A percentile compares a stretch with the other conserved stretches of the same genome.
phyloP scores from a whole-genome alignment of 345 rosid species.

The Lagerstroemia speciosa region DNA sequence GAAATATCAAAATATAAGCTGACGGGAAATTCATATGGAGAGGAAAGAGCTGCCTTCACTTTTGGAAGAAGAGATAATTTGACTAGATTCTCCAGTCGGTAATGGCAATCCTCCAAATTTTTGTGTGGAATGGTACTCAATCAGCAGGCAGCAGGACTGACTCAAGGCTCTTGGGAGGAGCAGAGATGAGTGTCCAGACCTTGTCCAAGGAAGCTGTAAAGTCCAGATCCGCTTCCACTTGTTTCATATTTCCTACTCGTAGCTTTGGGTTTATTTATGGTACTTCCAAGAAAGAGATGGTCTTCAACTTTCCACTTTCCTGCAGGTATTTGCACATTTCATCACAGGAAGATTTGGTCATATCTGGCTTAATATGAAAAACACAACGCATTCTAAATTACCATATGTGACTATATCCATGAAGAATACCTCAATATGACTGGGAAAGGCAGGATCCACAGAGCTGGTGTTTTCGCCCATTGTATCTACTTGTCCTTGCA shows the following conservation, averaged over 20 bases:
- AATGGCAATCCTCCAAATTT: slow-evolving; percentile 92
- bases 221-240: slow-evolving; percentile 58
- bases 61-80: slow-evolving; percentile 82
- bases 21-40: not conserved
- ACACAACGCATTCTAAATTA: not conserved
- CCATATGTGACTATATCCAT: not conserved
- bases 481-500: slow-evolving; percentile 23
- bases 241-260: slow-evolving; percentile 50
- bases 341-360: not conserved
- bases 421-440: slow-evolving; percentile 46
- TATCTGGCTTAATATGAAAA: not conserved
- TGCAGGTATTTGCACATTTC: slow-evolving; percentile 21
- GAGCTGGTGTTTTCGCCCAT: slow-evolving; percentile 38
- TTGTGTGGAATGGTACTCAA: slow-evolving; percentile 48
- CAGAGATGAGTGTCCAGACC: slow-evolving; percentile 52
- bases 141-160: slow-evolving; percentile 64
- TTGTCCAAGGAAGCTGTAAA: slow-evolving; percentile 66
- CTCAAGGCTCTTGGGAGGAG: slow-evolving; percentile 76
- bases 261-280: slow-evolving; percentile 71
- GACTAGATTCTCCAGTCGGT: slow-evolving; percentile 82
- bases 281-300: slow-evolving; percentile 70
- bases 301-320: slow-evolving; percentile 57
- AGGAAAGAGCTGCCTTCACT: slow-evolving; percentile 42
- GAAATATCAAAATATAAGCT: not conserved
- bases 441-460: slow-evolving; percentile 42